Percentiles rank a stretch among this genome's conserved stretches.
Conservation (phyloP, 495 filamentous ascomycete species). For the Neurospora intermedia region DNA sequence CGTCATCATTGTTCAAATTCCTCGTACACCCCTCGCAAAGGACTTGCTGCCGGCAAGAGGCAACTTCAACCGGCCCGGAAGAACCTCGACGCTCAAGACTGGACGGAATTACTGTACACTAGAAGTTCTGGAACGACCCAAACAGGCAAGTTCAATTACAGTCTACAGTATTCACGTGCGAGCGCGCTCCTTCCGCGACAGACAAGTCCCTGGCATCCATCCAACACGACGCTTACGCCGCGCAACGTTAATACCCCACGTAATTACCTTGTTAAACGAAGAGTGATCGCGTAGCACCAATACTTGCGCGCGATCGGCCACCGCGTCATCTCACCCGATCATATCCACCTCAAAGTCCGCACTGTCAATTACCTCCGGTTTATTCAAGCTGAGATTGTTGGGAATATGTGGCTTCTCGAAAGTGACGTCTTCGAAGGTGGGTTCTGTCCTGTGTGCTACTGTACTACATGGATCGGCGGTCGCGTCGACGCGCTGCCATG, state of each 20-base stretch:
- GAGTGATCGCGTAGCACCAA: not conserved
- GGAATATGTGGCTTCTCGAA: conserved; percentile 50
- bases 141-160: not conserved
- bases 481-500: not conserved
- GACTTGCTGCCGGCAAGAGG: not conserved
- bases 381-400: not conserved
- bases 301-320: not conserved
- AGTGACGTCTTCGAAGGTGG: conserved; percentile 42
- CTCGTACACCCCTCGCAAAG: not conserved
- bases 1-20: not conserved
- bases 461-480: not conserved
- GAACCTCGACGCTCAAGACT: not conserved
- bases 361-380: not conserved
- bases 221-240: conserved; percentile 5
- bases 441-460: not conserved
- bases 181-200: conserved; percentile 12
- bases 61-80: not conserved
- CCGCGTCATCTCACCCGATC: not conserved
- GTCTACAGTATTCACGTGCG: conserved; percentile 8
- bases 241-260: not conserved
- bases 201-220: not conserved
- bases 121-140: not conserved
- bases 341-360: not conserved
- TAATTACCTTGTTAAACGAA: not conserved
- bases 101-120: not conserved